These are phyloP conservation scores for Ophiocytium majus DNA, from an alignment of 352 stramenopile species.

Conservation along the genomic window DNA sequence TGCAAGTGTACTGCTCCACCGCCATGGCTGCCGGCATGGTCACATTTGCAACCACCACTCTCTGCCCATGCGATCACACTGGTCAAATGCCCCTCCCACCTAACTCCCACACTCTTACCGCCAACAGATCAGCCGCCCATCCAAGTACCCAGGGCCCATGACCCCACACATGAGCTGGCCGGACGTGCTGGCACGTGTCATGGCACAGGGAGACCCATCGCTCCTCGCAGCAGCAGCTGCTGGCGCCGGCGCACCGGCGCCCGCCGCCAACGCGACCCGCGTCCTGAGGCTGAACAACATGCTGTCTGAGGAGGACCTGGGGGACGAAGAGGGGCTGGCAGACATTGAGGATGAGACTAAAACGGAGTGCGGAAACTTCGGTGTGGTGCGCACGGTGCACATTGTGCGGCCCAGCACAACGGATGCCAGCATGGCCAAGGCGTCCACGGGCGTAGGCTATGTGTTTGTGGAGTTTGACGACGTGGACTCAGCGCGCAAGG, in stretches of 20 bases:
- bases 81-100: too few relatives aligned
- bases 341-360: constrained; percentile 59
- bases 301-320: constrained; percentile 47
- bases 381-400: constrained; percentile 48
- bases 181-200: constrained; percentile 45
- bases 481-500: constrained; percentile 31
- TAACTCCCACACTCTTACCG: too few relatives aligned
- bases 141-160: constrained; percentile 69
- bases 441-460: constrained; percentile 46
- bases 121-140: constrained; percentile 69
- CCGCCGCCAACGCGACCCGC: constrained; percentile 24
- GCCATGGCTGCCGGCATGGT: too few relatives aligned
- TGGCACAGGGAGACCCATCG: not conserved
- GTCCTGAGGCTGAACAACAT: constrained; percentile 60
- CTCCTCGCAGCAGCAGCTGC: not conserved
- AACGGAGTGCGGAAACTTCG: constrained; percentile 57
- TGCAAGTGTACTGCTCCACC: too few relatives aligned
- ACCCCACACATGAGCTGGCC: constrained; percentile 61
- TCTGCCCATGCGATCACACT: too few relatives aligned
- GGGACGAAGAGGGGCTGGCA: constrained; percentile 47
- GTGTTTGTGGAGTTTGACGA: constrained; percentile 59
- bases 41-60: too few relatives aligned
- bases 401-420: constrained; percentile 49
- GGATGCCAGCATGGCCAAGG: not conserved
- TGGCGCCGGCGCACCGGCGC: not conserved